Percentiles rank a stretch among this genome's conserved stretches.
Conservation (phyloP, 73 alveolate species). For the Symbiodinium natans region DNA sequence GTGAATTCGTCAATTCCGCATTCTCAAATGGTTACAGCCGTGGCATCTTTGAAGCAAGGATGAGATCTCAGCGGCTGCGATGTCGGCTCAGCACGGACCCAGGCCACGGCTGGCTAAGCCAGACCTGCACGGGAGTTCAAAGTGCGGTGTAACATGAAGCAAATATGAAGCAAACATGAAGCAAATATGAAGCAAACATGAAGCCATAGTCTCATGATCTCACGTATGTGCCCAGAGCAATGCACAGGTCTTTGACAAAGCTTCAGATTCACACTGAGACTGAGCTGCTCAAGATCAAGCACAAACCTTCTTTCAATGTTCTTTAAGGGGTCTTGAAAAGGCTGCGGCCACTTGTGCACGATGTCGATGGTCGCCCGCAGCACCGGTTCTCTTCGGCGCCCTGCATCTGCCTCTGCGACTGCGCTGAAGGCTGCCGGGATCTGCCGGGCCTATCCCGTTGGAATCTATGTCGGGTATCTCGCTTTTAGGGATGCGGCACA, state of each 20-base stretch:
- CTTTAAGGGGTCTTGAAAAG: no score
- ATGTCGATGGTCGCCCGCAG: conserved; percentile 6
- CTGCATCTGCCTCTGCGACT: conserved; percentile 5
- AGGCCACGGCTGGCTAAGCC: not conserved
- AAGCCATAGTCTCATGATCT: not conserved
- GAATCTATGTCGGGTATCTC: no score
- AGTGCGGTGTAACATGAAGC: no score
- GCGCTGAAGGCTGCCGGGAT: conserved; percentile 7
- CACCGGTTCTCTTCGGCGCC: not conserved
- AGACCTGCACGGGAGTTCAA: not conserved
- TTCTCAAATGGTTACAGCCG: no score
- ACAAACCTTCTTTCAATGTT: no score
- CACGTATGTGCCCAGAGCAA: not conserved
- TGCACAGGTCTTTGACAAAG: not conserved
- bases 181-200: no score
- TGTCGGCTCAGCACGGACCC: not conserved
- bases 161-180: no score
- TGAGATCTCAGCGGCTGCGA: no score
- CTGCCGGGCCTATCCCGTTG: no score
- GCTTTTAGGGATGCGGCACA: no score
- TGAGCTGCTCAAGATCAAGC: not conserved
- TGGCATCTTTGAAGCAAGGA: no score
- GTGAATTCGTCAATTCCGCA: no score
- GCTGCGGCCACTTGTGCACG: not conserved
- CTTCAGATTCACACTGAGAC: not conserved